Evolutionary conservation across 2,329 filamentous ascomycete species (phyloP).

Genomic region (Fusarium nodosum): DNA sequence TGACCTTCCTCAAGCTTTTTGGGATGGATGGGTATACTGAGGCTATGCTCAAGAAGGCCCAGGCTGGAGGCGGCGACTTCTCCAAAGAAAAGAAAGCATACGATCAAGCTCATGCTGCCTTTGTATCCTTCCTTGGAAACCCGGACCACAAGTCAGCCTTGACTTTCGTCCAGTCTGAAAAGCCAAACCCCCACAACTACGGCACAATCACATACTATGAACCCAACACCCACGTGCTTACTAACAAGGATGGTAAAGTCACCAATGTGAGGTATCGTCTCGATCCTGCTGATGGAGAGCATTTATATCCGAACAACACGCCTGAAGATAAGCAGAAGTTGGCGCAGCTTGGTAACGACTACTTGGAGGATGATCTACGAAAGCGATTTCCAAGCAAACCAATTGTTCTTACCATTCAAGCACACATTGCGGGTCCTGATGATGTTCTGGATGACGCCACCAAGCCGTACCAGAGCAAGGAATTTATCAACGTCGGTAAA

Average conservation of each 20-base stretch:
- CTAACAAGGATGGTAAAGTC: slow-evolving; percentile 13
- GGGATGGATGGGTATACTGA: slow-evolving; percentile 1
- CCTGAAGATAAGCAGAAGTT: slow-evolving; percentile 4
- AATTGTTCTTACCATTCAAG: slow-evolving; percentile 28
- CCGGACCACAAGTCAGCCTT: slow-evolving; percentile 1
- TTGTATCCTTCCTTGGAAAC: slow-evolving; percentile 2
- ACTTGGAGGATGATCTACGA: slow-evolving; percentile 24
- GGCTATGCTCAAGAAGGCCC: not conserved
- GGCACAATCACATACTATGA: slow-evolving; percentile 34
- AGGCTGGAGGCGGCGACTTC: slow-evolving; percentile 10
- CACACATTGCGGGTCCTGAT: slow-evolving; percentile 21
- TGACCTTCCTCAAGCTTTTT: slow-evolving; percentile 30
- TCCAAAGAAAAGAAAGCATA: slow-evolving; percentile 11
- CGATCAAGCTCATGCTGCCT: not conserved
- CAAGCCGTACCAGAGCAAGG: slow-evolving; percentile 12
- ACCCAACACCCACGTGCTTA: slow-evolving; percentile 31
- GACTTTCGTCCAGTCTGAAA: slow-evolving; percentile 18
- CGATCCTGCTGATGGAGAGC: slow-evolving; percentile 11
- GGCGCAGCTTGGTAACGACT: slow-evolving; percentile 7
- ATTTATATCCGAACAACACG: slow-evolving; percentile 18
- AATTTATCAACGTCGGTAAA: not conserved
- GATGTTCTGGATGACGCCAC: slow-evolving; percentile 24
- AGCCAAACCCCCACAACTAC: slow-evolving; percentile 33
- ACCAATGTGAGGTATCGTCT: slow-evolving; percentile 33
- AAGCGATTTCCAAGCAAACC: slow-evolving; percentile 26